Conservation (phyloP, 352 stramenopile genomes). For the Phytophthora pluvialis region DNA sequence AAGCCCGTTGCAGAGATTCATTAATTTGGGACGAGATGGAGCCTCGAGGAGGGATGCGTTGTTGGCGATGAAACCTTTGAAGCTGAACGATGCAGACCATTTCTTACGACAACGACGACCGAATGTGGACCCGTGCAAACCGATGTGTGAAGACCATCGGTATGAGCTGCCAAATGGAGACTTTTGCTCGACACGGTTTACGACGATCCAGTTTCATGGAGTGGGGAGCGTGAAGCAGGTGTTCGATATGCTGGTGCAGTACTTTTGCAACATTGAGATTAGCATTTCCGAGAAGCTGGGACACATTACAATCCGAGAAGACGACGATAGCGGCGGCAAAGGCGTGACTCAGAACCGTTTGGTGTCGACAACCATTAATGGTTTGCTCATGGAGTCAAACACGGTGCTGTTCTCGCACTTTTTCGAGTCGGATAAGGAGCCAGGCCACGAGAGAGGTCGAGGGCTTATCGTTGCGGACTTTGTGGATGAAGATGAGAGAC, state of each 20-base stretch:
- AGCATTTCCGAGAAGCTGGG: conserved; percentile 47
- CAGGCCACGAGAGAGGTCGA: conserved; percentile 19
- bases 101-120: conserved; percentile 39
- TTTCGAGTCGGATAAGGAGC: conserved; percentile 19
- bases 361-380: conserved; percentile 40
- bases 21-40: conserved; percentile 30
- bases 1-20: conserved; percentile 41
- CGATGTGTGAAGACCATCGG: conserved; percentile 38
- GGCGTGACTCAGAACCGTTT: conserved; percentile 41
- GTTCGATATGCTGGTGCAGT: conserved; percentile 44
- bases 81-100: conserved; percentile 35
- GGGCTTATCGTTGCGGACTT: conserved; percentile 47
- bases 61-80: conserved; percentile 33
- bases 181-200: conserved; percentile 38
- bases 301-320: conserved; percentile 47
- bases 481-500: conserved; percentile 41
- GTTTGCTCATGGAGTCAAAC: conserved; percentile 45
- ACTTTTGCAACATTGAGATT: conserved; percentile 50
- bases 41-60: conserved; percentile 21
- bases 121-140: conserved; percentile 38
- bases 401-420: conserved; percentile 43
- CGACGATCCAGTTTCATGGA: conserved; percentile 40
- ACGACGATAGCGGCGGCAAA: conserved; percentile 39
- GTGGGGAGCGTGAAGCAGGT: conserved; percentile 38
- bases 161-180: conserved; percentile 37